Evolutionary conservation across 2,329 filamentous ascomycete species (phyloP).

Genomic region (Fusarium sacchari): DNA sequence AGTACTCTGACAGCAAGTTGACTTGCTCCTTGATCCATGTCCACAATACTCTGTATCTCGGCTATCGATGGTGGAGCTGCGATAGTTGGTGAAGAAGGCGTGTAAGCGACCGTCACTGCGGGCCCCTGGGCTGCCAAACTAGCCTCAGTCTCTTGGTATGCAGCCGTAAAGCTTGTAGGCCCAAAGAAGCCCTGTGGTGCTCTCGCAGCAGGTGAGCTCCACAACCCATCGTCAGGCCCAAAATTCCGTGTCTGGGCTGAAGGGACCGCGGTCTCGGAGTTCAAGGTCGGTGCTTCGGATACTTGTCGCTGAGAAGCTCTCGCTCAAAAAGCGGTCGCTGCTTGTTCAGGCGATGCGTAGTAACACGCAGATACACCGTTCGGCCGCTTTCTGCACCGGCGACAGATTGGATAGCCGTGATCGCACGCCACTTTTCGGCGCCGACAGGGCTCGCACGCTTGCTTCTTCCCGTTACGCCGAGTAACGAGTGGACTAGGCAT

Average conservation of each 20-base stretch:
- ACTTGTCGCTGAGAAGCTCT: not conserved
- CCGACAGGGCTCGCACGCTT: not conserved
- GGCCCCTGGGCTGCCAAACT: not conserved
- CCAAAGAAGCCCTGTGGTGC: not conserved
- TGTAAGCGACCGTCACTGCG: fast-evolving
- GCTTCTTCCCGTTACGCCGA: not conserved
- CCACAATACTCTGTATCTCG: not conserved
- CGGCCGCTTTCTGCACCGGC: not conserved
- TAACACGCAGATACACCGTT: not conserved
- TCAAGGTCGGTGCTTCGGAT: not conserved
- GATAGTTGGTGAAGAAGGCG: not conserved
- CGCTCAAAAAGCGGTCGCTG: fast-evolving
- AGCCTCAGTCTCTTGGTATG: not conserved
- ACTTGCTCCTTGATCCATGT: not conserved
- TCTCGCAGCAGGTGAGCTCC: not conserved
- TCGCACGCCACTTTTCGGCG: not conserved
- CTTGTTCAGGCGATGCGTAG: not conserved
- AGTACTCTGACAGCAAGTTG: not conserved
- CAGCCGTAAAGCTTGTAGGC: not conserved
- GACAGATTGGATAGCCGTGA: not conserved
- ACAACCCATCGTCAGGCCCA: not conserved
- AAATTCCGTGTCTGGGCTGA: not conserved
- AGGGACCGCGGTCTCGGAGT: not conserved
- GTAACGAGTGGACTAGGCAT: not conserved
- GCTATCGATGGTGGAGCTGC: not conserved